Base-by-base conservation (phyloP, 371 early-diverging fungal genomes). In the Actinomortierella ambigua region DNA sequence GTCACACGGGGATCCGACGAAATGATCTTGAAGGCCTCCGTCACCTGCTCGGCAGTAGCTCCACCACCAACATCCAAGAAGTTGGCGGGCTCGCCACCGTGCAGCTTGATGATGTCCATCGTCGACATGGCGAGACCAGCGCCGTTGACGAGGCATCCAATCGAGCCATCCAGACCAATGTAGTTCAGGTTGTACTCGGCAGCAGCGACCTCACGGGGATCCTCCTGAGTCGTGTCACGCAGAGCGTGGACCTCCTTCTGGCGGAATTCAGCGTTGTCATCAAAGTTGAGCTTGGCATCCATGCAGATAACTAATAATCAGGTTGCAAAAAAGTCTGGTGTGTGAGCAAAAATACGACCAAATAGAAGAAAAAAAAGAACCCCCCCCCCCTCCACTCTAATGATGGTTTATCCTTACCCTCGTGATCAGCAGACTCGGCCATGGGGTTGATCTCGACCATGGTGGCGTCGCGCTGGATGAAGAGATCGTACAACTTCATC, bases 51-150 rank as follows among this genome's bases (percentile, higher is more conserved):
- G 58, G 95, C 92, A 39, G 93, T 94, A 63, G 99, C 96, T 76
- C 94, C 89, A 73, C 99, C 99, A 70, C 99, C 99, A 65, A 98
- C 98, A 79, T 98, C 98, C 76, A 98, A 89, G 83, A 98, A 98
- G 91, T 98, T 98, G 75, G 98, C 99, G n/a, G 99, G 99, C 77
- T 94, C 95, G 51, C 98, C 98, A 68, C 98, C 99, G 84, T 97
- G 89, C 55, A 98, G 88, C 85, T 97, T 97, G 82, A 98, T 95
- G 76, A 98, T 96, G 84, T 98, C 99, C 98, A 97, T 96, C 57
- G 99, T 98, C 55, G 98, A 94, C 99, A 98, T 98, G 79, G 98
- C 99, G 56, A 98, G 89, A 78, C 99, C 99, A 59, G 99, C 98
- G 68, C 99, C 99, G 82, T 98, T 98, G 71, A 98, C 98, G 40